These are phyloP conservation scores for Podospora anserina DNA, from an alignment of 495 filamentous ascomycete species.

Conservation along the genomic window DNA sequence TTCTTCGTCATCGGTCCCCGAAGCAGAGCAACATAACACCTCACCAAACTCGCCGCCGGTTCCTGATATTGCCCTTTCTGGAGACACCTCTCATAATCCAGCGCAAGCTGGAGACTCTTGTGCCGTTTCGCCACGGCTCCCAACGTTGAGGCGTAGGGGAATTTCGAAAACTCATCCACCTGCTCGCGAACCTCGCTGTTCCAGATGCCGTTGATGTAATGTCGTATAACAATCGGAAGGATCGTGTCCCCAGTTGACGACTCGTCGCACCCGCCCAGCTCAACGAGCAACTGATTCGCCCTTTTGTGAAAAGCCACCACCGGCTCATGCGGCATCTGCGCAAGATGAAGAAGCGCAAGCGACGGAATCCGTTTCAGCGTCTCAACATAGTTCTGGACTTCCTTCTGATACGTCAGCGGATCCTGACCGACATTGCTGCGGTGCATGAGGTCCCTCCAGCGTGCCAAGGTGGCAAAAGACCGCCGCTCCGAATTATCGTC, in stretches of 20 bases:
- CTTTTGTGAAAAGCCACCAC: slow-evolving; percentile 42
- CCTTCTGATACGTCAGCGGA: slow-evolving; percentile 44
- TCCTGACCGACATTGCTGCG: slow-evolving; percentile 35
- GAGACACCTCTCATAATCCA: slow-evolving; percentile 48
- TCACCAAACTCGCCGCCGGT: slow-evolving; percentile 30
- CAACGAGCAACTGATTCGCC: slow-evolving; percentile 35
- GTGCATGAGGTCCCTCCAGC: slow-evolving; percentile 43
- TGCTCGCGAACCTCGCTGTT: slow-evolving; percentile 34
- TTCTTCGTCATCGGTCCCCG: slow-evolving; percentile 20
- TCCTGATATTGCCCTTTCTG: slow-evolving; percentile 38
- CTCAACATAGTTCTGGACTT: slow-evolving; percentile 42
- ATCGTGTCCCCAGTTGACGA: slow-evolving; percentile 20
- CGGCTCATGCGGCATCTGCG: slow-evolving; percentile 47
- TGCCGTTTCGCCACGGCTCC: slow-evolving; percentile 41
- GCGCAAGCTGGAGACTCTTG: slow-evolving; percentile 45
- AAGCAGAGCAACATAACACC: slow-evolving; percentile 40
- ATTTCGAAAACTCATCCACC: slow-evolving; percentile 35
- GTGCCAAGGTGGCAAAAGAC: slow-evolving; percentile 31
- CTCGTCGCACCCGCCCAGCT: slow-evolving; percentile 30
- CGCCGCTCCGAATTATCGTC: slow-evolving; percentile 34
- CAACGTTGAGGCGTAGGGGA: slow-evolving; percentile 14
- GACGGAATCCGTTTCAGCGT: slow-evolving; percentile 45
- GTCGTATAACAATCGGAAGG: slow-evolving; percentile 27
- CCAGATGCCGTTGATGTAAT: slow-evolving; percentile 48
- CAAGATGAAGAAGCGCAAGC: slow-evolving; percentile 45